Evolutionary conservation across 805 yeast species (phyloP).

Genomic region (Wickerhamomyces kurtzmanii): DNA sequence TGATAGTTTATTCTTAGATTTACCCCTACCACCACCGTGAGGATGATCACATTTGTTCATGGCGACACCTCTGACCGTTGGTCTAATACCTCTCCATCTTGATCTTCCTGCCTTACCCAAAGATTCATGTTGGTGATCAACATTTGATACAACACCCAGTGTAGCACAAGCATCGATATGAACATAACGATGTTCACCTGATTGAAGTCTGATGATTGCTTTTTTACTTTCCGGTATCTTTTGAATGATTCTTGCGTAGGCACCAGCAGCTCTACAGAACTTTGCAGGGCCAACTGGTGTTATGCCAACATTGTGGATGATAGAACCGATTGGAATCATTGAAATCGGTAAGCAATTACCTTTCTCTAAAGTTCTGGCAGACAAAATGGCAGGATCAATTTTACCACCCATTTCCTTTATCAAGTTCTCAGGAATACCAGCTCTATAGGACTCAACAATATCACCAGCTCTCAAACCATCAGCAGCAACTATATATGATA

Average conservation of each 20-base stretch:
- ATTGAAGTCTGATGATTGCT: slow-evolving; percentile 74
- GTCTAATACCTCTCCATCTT: slow-evolving; percentile 88
- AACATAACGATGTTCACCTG: slow-evolving; percentile 92
- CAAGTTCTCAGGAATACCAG: slow-evolving; percentile 74
- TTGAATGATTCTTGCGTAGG: slow-evolving; percentile 81
- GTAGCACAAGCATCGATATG: slow-evolving; percentile 86
- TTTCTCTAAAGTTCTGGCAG: slow-evolving; percentile 78
- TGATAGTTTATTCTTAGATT: slow-evolving; percentile 89
- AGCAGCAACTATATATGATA: slow-evolving; percentile 80
- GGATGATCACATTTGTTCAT: slow-evolving; percentile 98
- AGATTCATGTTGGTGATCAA: slow-evolving; percentile 80
- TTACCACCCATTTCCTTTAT: slow-evolving; percentile 82
- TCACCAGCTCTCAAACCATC: slow-evolving; percentile 94
- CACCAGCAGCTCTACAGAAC: slow-evolving; percentile 89
- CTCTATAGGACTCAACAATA: slow-evolving; percentile 76
- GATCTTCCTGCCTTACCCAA: slow-evolving; percentile 97
- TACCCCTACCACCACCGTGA: slow-evolving; percentile 99
- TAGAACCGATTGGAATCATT: slow-evolving; percentile 92
- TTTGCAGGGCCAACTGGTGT: slow-evolving; percentile 71
- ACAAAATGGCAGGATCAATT: slow-evolving; percentile 83
- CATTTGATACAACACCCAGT: slow-evolving; percentile 84
- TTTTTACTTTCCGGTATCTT: slow-evolving; percentile 60
- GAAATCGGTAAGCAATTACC: slow-evolving; percentile 91
- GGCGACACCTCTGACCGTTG: slow-evolving; percentile 95
- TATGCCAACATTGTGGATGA: slow-evolving; percentile 81